Base-by-base conservation (phyloP, 306 rosid species). In the Cucurbita ficifolia region DNA sequence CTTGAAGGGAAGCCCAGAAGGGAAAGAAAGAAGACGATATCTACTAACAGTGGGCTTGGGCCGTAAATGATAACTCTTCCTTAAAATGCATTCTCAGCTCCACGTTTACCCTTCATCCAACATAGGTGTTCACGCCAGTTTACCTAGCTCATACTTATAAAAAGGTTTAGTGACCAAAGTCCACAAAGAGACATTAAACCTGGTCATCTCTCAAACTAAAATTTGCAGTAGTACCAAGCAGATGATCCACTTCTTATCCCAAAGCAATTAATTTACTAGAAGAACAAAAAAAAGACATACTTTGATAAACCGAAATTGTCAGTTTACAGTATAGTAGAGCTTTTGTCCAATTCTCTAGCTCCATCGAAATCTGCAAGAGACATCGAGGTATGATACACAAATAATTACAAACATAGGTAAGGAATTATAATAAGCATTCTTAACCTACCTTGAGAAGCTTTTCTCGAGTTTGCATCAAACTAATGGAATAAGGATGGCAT, bases 271-370 rank as follows among this genome's bases (percentile, higher is more conserved):
- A n/a, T 10, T 18, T 64, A 18, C 24, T 49, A 22, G 69, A 40
- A 52, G 35, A 54, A 46, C 49, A 17, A 72, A 42, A 48, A 73
- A 59, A 54, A 48, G 63, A 77, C 90, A 70, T 86, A 93, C 98
- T 88, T 78, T 88, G 82, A 83, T 93, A 93, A 40, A 82, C 83
- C 72, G 96, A 96, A 80, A 93, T 83, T 80, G 98, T 93, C 86
- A 86, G 74, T 79, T 86, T 87, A 87, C 98, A 93, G 75, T 86
- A 93, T 18, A 79, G 79, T 65, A 90, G 87, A 81, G 98, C 98
- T 76, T 83, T 89, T 75, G 71, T 85, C 98, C 97, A 93, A 74
- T 79, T 79, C 82, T 88, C 87, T 79, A 86, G 78, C 84, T 93
- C 87, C 97, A 93, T 93, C 78, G 86, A 79, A 73, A 85, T 78